Conservation (phyloP, 2,329 filamentous ascomycete genomes). For the Mycocentrospora acerina region DNA sequence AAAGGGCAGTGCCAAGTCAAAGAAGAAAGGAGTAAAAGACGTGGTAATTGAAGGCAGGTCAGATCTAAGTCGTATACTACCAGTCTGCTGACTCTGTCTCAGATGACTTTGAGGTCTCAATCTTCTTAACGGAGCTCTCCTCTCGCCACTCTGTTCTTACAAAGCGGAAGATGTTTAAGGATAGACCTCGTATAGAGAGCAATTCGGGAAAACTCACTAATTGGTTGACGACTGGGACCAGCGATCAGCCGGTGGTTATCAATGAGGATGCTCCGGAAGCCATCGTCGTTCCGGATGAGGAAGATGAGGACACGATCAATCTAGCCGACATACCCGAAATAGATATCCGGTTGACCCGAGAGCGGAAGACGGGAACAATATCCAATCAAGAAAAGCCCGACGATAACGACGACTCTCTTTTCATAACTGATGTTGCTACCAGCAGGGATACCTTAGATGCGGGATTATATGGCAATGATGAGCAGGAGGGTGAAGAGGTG, state of each 20-base stretch:
- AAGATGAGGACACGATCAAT: slow-evolving; percentile 54
- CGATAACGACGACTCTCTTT: slow-evolving; percentile 38
- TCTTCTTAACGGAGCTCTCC: slow-evolving; percentile 85
- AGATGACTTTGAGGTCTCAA: slow-evolving; percentile 95
- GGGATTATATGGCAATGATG: slow-evolving; percentile 10
- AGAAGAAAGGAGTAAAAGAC: slow-evolving; percentile 87
- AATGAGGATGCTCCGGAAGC: slow-evolving; percentile 48
- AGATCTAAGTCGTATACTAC: slow-evolving; percentile 11
- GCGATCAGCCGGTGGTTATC: slow-evolving; percentile 46
- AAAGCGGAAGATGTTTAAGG: slow-evolving; percentile 74
- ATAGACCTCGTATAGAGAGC: slow-evolving; percentile 47
- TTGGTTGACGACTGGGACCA: slow-evolving; percentile 46
- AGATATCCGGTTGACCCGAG: slow-evolving; percentile 10
- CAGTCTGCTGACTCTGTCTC: slow-evolving; percentile 16
- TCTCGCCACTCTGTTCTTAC: slow-evolving; percentile 83
- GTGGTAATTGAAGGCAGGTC: slow-evolving; percentile 73
- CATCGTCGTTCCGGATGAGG: slow-evolving; percentile 56
- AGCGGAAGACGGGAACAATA: too few relatives aligned
- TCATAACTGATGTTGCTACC: slow-evolving; percentile 14
- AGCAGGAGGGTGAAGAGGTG: slow-evolving; percentile 21
- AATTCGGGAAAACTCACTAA: slow-evolving; percentile 51
- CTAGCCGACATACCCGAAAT: slow-evolving; percentile 61
- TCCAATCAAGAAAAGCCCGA: slow-evolving; percentile 8
- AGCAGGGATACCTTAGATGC: slow-evolving; percentile 24
- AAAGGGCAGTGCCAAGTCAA: slow-evolving; percentile 56